Conservation (phyloP, 495 filamentous ascomycete species). For the Trichoderma virens region DNA sequence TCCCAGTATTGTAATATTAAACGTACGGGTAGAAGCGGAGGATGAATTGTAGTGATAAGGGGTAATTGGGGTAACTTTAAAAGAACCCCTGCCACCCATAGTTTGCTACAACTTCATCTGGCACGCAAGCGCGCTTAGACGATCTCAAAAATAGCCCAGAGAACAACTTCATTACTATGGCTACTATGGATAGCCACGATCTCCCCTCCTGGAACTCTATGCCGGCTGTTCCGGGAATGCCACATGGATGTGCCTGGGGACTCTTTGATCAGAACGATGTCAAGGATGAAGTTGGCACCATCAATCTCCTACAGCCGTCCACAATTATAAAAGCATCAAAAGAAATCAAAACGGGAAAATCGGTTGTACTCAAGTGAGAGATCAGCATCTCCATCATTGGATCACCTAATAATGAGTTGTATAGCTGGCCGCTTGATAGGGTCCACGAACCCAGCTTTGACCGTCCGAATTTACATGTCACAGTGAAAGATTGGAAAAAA, state of each 20-base stretch:
- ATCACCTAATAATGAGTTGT: not conserved
- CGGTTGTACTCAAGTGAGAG: slow-evolving; percentile 37
- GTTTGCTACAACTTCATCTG: no score
- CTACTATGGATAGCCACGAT: not conserved
- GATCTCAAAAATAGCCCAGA: no score
- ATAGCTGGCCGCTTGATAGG: not conserved
- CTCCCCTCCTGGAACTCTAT: slow-evolving; percentile 31
- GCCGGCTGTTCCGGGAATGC: slow-evolving; percentile 50
- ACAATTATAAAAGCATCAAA: slow-evolving; percentile 43
- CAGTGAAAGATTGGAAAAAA: no score
- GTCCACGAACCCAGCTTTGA: no score
- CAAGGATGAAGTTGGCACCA: slow-evolving; percentile 50
- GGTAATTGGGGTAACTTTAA: no score
- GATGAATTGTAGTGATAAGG: no score
- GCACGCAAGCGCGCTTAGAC: no score
- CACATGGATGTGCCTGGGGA: slow-evolving; percentile 61
- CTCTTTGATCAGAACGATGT: slow-evolving; percentile 55
- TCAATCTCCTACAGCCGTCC: slow-evolving; percentile 53
- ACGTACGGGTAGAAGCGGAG: no score
- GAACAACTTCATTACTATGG: no score
- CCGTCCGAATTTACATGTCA: no score
- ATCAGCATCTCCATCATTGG: not conserved
- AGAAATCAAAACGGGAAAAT: slow-evolving; percentile 47
- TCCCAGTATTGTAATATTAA: no score
- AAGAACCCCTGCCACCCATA: no score